Conservation (phyloP, 2,329 filamentous ascomycete genomes). For the Zymoseptoria passerinii region DNA sequence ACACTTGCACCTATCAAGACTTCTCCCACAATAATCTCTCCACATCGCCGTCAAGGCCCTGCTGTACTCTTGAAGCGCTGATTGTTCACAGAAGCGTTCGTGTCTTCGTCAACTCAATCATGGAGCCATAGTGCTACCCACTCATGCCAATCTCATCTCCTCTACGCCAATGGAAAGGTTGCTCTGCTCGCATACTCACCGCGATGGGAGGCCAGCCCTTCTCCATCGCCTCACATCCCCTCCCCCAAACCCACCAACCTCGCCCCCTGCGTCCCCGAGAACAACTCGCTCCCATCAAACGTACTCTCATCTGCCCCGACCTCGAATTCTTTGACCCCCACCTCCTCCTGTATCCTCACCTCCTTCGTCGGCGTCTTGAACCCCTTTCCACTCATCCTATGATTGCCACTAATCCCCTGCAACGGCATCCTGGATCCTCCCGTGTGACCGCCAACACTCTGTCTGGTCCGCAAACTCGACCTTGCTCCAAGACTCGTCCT, state of each 20-base stretch:
- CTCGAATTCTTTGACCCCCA: not conserved
- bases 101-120: too few relatives aligned
- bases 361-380: constrained; percentile 19
- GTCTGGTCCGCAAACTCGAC: constrained; percentile 19
- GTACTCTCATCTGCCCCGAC: constrained; percentile 25
- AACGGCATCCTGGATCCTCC: constrained; percentile 20
- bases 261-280: constrained; percentile 29
- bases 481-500: constrained; percentile 21
- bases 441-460: constrained; percentile 15
- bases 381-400: constrained; percentile 9
- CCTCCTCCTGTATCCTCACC: constrained; percentile 1
- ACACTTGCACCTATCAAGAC: not conserved
- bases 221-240: not conserved
- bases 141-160: not conserved
- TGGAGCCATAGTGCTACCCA: too few relatives aligned
- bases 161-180: not conserved
- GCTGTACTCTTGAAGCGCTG: too few relatives aligned
- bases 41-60: too few relatives aligned
- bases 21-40: not conserved
- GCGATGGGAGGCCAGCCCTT: too few relatives aligned
- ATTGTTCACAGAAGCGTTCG: too few relatives aligned
- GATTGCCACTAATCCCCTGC: constrained; percentile 21
- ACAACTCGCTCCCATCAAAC: constrained; percentile 34
- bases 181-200: too few relatives aligned
- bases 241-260: constrained; percentile 5